These are phyloP conservation scores for Penicillium manginii DNA, from an alignment of 495 filamentous ascomycete species.

Conservation along the genomic window DNA sequence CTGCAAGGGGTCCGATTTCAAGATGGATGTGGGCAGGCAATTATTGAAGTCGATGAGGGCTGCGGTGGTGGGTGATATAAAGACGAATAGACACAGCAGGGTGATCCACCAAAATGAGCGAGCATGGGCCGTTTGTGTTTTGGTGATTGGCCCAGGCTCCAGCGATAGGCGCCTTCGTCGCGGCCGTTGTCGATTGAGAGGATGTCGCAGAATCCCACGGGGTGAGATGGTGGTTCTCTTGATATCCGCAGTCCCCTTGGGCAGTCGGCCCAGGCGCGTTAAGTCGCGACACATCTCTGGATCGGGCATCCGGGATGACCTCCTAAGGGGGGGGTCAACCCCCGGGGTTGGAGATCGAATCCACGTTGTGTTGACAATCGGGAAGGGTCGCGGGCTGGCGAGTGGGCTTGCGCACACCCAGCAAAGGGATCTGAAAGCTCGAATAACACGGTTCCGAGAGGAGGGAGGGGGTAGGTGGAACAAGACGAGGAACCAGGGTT, in stretches of 20 bases:
- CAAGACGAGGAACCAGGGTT: constrained; percentile 1
- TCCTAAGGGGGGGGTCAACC: constrained; percentile 52
- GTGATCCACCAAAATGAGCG: constrained; percentile 23
- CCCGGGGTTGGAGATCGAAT: constrained; percentile 44
- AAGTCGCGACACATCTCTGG: constrained; percentile 40
- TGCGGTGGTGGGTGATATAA: constrained; percentile 43
- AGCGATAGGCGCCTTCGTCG: constrained; percentile 24
- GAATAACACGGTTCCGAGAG: background rate
- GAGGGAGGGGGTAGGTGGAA: background rate
- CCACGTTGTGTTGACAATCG: constrained; percentile 44
- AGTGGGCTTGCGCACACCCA: background rate
- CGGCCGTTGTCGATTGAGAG: constrained; percentile 24
- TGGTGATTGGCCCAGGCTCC: background rate
- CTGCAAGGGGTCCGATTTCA: constrained; percentile 51
- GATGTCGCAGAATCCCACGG: constrained; percentile 24
- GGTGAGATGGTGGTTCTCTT: constrained; percentile 12
- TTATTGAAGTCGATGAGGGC: constrained; percentile 79
- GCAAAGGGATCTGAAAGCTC: background rate
- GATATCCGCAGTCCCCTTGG: background rate
- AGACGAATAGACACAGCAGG: constrained; percentile 25
- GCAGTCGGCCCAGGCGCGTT: constrained; percentile 17
- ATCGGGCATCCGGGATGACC: constrained; percentile 45
- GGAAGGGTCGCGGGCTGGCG: constrained; percentile 15
- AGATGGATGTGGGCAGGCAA: constrained; percentile 68
- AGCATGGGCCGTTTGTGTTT: background rate